Percentiles rank a stretch among this genome's conserved stretches.
phyloP scores from a whole-genome alignment of 495 filamentous ascomycete genomes.

The Penicillium mononematosum region DNA sequence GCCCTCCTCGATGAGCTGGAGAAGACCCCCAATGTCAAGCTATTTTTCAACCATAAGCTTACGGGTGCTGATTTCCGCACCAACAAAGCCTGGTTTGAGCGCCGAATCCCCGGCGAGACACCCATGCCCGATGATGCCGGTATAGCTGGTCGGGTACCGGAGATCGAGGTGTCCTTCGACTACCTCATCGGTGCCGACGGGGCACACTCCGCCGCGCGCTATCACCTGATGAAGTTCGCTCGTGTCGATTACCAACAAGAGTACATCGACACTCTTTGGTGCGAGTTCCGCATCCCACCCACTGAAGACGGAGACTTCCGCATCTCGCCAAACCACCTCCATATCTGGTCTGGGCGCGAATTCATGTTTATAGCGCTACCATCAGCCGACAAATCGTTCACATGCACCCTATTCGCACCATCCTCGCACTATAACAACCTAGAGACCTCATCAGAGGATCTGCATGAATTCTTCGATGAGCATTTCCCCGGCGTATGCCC shows the following conservation, averaged over 20 bases:
- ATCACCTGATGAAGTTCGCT: conserved; percentile 90
- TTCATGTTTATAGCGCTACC: conserved; percentile 99
- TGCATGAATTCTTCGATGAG: conserved; percentile 70
- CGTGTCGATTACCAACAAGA: conserved; percentile 89
- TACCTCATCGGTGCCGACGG: conserved; percentile 95
- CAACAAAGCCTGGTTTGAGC: conserved; percentile 86
- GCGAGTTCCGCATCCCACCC: conserved; percentile 83
- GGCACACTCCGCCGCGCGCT: conserved; percentile 84
- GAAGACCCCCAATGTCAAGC: conserved; percentile 76
- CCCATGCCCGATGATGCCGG: conserved; percentile 30
- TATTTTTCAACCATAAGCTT: conserved; percentile 91
- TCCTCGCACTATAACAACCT: conserved; percentile 51
- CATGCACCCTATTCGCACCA: conserved; percentile 89
- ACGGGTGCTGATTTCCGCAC: conserved; percentile 78
- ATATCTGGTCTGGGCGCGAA: conserved; percentile 92
- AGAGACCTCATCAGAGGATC: conserved; percentile 50
- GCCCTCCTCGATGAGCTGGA: conserved; percentile 82
- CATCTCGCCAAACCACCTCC: conserved; percentile 86
- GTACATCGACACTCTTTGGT: conserved; percentile 97
- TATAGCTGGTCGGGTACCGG: conserved; percentile 40
- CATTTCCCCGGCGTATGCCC: conserved; percentile 86
- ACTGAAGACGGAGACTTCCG: conserved; percentile 58
- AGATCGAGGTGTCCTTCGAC: conserved; percentile 81
- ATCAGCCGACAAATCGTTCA: conserved; percentile 84
- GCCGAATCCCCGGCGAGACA: conserved; percentile 34